Evolutionary conservation across 2,329 filamentous ascomycete genomes (phyloP).

Genomic region (Verticillium nubilum): DNA sequence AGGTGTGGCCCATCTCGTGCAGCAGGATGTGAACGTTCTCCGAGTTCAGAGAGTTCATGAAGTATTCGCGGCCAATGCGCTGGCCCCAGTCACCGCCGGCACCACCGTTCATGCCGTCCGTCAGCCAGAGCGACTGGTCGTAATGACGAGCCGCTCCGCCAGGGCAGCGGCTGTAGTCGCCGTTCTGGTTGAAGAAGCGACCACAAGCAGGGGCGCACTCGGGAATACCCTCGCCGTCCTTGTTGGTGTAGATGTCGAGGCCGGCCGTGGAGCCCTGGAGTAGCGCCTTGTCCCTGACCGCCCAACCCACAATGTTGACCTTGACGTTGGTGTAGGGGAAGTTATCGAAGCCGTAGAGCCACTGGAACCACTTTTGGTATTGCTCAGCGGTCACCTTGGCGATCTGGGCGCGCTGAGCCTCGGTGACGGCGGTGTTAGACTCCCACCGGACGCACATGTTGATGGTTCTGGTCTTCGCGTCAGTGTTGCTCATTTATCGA

Average conservation of each 20-base stretch:
- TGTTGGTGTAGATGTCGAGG: conserved; percentile 35
- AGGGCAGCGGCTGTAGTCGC: conserved; percentile 32
- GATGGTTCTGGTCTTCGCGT: conserved; percentile 13
- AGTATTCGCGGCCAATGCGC: conserved; percentile 35
- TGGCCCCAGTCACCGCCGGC: conserved; percentile 43
- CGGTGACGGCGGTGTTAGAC: conserved; percentile 26
- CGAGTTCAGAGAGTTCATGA: conserved; percentile 27
- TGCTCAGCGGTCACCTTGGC: conserved; percentile 25
- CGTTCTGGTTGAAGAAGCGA: conserved; percentile 37
- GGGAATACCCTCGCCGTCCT: conserved; percentile 31
- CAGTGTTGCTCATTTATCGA: conserved; percentile 7
- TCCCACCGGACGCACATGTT: conserved; percentile 41
- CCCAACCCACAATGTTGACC: conserved; percentile 36
- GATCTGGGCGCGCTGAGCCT: conserved; percentile 30
- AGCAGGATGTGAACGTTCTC: conserved; percentile 37
- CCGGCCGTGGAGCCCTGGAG: conserved; percentile 30
- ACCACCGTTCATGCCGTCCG: conserved; percentile 35
- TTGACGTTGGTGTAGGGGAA: conserved; percentile 35
- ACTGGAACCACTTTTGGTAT: conserved; percentile 35
- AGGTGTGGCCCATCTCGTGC: conserved; percentile 42
- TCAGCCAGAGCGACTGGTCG: conserved; percentile 42
- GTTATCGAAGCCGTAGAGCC: conserved; percentile 35
- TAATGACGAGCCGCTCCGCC: conserved; percentile 33
- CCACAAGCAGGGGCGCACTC: conserved; percentile 35
- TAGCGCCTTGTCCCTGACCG: conserved; percentile 28